A percentile compares a stretch with the other conserved stretches of the same genome.
phyloP scores from a whole-genome alignment of 495 filamentous ascomycete genomes.

The Penicillium manginii region DNA sequence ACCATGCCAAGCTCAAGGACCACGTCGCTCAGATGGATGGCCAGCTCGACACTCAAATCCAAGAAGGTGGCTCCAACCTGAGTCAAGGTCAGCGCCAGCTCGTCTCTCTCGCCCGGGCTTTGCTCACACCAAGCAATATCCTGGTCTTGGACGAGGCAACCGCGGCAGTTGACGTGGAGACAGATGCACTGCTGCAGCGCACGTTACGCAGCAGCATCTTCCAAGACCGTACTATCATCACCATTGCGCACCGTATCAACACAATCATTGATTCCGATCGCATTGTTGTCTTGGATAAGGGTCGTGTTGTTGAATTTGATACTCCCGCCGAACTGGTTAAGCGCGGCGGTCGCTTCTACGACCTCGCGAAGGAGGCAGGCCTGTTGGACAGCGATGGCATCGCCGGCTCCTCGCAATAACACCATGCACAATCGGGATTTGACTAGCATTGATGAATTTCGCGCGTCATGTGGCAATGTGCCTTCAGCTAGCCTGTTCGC shows the following conservation, averaged over 20 bases:
- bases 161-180: slow-evolving; percentile 92
- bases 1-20: slow-evolving; percentile 91
- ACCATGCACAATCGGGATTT: slow-evolving; percentile 17
- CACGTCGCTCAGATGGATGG: slow-evolving; percentile 88
- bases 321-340: slow-evolving; percentile 59
- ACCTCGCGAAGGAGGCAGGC: slow-evolving; percentile 60
- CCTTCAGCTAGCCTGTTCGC: slow-evolving; percentile 10
- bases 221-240: slow-evolving; percentile 92
- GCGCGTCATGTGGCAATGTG: slow-evolving; percentile 10
- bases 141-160: slow-evolving; percentile 97
- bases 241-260: slow-evolving; percentile 96
- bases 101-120: slow-evolving; percentile 86
- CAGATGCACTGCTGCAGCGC: slow-evolving; percentile 77
- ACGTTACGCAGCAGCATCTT: slow-evolving; percentile 65
- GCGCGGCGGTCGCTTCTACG: slow-evolving; percentile 56
- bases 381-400: slow-evolving; percentile 53
- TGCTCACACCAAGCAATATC: slow-evolving; percentile 95
- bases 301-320: slow-evolving; percentile 62
- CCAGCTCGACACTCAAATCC: slow-evolving; percentile 83
- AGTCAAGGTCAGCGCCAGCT: slow-evolving; percentile 79
- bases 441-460: slow-evolving; percentile 21
- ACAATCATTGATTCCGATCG: slow-evolving; percentile 93
- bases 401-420: slow-evolving; percentile 26
- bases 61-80: slow-evolving; percentile 82
- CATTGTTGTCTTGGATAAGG: slow-evolving; percentile 83